Evolutionary conservation across 2,329 filamentous ascomycete genomes (phyloP), one percentile per base, ranked within the genome.

Genomic region (Aspergillus fructus): DNA sequence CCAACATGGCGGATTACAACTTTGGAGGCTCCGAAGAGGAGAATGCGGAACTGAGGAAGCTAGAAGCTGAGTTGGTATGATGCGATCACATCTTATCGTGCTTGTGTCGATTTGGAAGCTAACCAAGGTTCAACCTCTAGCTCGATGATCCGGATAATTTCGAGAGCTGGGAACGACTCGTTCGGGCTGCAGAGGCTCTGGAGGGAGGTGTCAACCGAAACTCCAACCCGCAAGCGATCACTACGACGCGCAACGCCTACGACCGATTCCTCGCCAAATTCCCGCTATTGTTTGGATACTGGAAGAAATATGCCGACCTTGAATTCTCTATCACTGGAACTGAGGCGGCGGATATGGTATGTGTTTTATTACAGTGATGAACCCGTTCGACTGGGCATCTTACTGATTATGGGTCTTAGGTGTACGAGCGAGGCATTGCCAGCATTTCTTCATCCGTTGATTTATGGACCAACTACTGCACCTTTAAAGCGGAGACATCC

Each of bases 221-320:
- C 78, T 97, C 94, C 42, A 97, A 90, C 72, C 93, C 94, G 1
- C 90, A 96, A 70, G 91, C 94, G 27, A 92, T 99, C 66, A 88
- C 91, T 19, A 88, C 91, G 11, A 89, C 92, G 55, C 89, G 94
- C 75, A 87, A 90, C 74, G 86, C 90, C 61, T 97, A 96, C 79
- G 93, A 99, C 74, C 86, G 89, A 48, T 96, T 99, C 71, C 88
- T 99, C 21, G 85, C 90, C 60, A 97, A 96, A 71, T 99, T 97
- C 64, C 94, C 94, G 3, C 83, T 97, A 11, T 85, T 97, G 40
- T 99, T 97, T 69, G 94, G 93, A 52, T 99, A 97, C 79, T 99
- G 94, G 94, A 97, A 97, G 81, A 97, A 97, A 74, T 99, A 97
- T 82, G 94, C 94, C 70, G 93, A 97, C 69, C 83, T 96, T 62